Percentiles rank a stretch among this genome's conserved stretches.
phyloP scores from a whole-genome alignment of 2,329 filamentous ascomycete species.

The Lizonia empirigonia region DNA sequence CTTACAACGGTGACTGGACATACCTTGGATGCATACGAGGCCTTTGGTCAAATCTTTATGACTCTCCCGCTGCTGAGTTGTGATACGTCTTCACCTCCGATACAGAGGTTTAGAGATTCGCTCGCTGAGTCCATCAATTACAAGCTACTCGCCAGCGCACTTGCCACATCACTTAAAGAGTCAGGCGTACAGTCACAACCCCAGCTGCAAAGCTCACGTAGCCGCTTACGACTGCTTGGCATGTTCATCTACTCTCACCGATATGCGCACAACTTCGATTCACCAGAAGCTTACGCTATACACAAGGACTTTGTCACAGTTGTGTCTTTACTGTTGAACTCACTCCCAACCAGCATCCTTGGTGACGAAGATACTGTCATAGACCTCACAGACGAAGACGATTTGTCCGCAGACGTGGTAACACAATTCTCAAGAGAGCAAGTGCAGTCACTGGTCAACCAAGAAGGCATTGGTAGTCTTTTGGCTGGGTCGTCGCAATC shows the following conservation, averaged over 20 bases:
- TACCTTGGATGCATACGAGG: constrained; percentile 47
- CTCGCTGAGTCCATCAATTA: constrained; percentile 59
- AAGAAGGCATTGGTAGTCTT: constrained; percentile 72
- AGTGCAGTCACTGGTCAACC: constrained; percentile 73
- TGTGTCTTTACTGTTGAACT: constrained; percentile 62
- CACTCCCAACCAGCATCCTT: constrained; percentile 61
- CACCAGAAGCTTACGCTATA: constrained; percentile 48
- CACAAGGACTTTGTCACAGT: constrained; percentile 62
- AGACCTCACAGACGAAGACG: constrained; percentile 35
- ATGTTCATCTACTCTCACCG: constrained; percentile 65
- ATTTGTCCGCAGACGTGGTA: constrained; percentile 30
- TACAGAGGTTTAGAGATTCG: constrained; percentile 36
- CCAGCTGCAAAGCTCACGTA: constrained; percentile 44
- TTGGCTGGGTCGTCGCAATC: constrained; percentile 54
- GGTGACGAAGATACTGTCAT: constrained; percentile 51
- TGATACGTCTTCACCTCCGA: constrained; percentile 28
- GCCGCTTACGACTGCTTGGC: constrained; percentile 62
- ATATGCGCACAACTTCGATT: constrained; percentile 51
- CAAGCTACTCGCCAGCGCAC: constrained; percentile 49
- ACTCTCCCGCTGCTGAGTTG: constrained; percentile 45
- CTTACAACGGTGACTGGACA: constrained; percentile 43
- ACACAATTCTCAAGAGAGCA: constrained; percentile 65
- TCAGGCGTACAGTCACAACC: constrained; percentile 33
- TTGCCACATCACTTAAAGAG: constrained; percentile 38
- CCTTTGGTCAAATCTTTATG: constrained; percentile 52